Percentiles rank a stretch among this genome's conserved stretches.
Conservation (phyloP, 306 rosid species). For the Cicer chorassanicum region DNA sequence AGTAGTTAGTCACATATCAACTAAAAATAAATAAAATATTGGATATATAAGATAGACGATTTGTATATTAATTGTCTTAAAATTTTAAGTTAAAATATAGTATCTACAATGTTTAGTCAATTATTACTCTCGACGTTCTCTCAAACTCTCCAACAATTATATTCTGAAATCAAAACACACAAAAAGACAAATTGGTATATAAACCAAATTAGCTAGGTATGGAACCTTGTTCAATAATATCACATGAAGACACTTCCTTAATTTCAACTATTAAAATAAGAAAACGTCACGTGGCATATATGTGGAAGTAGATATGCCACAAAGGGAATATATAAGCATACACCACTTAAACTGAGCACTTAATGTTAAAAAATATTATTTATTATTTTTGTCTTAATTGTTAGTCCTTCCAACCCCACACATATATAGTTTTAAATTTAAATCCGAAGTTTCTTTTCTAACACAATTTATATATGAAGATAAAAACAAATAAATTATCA, state of each 20-base stretch:
- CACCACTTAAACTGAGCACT: slow-evolving; percentile 30
- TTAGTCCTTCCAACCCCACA: slow-evolving; percentile 3
- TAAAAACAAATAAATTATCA: no score
- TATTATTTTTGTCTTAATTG: not conserved
- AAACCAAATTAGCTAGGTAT: not conserved
- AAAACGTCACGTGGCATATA: slow-evolving; percentile 24
- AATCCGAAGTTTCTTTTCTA: not conserved
- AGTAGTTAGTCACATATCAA: no score
- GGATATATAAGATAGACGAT: no score
- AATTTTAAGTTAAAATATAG: no score
- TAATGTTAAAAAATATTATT: slow-evolving; percentile 19
- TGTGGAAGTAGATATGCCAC: slow-evolving; percentile 18
- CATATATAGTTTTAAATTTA: not conserved
- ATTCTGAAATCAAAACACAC: not conserved
- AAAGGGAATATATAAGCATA: not conserved
- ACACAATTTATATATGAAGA: no score
- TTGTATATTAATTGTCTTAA: no score
- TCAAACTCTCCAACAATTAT: not conserved
- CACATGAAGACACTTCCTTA: not conserved
- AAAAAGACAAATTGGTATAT: not conserved
- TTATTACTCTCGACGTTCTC: rapidly evolving
- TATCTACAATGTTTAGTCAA: rapidly evolving
- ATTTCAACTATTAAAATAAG: slow-evolving; percentile 1
- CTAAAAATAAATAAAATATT: no score
- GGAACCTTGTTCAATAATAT: not conserved